Conservation (phyloP, 768 basidiomycete species). For the Trametes gibbosa region DNA sequence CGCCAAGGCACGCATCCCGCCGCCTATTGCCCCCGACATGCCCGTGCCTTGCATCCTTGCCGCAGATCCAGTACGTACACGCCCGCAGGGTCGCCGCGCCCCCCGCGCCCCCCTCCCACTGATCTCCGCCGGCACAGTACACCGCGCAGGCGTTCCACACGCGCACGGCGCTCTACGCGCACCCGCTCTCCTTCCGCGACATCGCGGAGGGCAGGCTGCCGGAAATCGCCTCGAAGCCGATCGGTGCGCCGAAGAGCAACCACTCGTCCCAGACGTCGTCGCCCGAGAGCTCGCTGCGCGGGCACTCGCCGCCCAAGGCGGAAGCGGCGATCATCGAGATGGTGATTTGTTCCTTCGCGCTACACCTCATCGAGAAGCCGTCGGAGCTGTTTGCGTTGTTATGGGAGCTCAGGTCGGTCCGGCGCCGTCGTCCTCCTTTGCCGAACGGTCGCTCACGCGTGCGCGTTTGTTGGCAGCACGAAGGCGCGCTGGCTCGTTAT, state of each 20-base stretch:
- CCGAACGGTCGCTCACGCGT: neutral
- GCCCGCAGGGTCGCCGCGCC: neutral
- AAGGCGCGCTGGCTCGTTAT: slow-evolving; percentile 65
- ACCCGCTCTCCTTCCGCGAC: slow-evolving; percentile 58
- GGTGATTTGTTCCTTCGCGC: slow-evolving; percentile 70
- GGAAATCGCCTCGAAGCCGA: slow-evolving; percentile 13
- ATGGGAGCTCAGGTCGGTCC: slow-evolving; percentile 46
- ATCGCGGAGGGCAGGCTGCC: slow-evolving; percentile 59
- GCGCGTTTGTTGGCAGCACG: slow-evolving; percentile 34
- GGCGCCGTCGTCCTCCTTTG: neutral
- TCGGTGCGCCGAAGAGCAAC: slow-evolving; percentile 15
- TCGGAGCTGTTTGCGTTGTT: slow-evolving; percentile 65
- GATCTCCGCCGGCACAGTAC: slow-evolving; percentile 39
- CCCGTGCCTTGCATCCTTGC: slow-evolving; percentile 37
- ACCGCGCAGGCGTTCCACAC: slow-evolving; percentile 57
- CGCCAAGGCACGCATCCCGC: slow-evolving; percentile 25
- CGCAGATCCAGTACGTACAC: slow-evolving; percentile 50
- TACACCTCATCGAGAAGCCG: slow-evolving; percentile 62
- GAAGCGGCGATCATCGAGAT: slow-evolving; percentile 44
- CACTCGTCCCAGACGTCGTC: slow-evolving; percentile 3
- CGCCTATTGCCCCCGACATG: slow-evolving; percentile 36
- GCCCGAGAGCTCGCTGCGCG: slow-evolving; percentile 7
- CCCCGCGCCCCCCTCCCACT: neutral
- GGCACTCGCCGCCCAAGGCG: neutral
- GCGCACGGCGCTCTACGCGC: slow-evolving; percentile 53